Percentiles rank a stretch among this genome's conserved stretches.
Evolutionary conservation across 768 basidiomycete genomes (phyloP).

Genomic region (Rhodocollybia butyracea): DNA sequence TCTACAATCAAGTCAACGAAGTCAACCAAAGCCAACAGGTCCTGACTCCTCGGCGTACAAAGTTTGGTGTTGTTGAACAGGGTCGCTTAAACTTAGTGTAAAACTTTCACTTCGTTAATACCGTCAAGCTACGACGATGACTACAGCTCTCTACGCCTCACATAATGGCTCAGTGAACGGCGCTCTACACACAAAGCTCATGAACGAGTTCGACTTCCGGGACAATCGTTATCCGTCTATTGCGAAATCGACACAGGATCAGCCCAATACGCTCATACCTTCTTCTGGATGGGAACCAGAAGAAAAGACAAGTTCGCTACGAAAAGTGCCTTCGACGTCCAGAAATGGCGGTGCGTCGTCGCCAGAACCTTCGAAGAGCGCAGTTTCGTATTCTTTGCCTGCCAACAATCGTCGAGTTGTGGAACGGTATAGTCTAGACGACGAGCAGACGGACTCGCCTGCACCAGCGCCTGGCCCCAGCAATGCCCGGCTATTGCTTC

Average conservation of each 20-base stretch:
- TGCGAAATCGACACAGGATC: conserved; percentile 9
- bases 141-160: conserved; percentile 46
- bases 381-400: conserved; percentile 44
- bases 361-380: conserved; percentile 35
- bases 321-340: neutral
- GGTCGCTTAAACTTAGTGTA: conserved; percentile 4
- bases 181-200: conserved; percentile 35
- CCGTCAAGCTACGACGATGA: conserved; percentile 31
- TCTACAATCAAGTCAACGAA: too few species aligned
- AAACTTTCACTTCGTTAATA: neutral
- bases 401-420: conserved; percentile 42
- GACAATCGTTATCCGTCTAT: conserved; percentile 51
- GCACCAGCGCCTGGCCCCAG: conserved; percentile 25
- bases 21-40: too few species aligned
- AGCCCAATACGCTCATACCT: conserved; percentile 9
- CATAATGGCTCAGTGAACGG: conserved; percentile 29
- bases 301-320: neutral
- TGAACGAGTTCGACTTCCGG: conserved; percentile 59
- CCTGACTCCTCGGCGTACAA: too few species aligned
- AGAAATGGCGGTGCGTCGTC: conserved; percentile 22
- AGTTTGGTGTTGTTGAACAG: conserved; percentile 4
- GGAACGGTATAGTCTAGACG: conserved; percentile 53
- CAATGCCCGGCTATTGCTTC: conserved; percentile 35
- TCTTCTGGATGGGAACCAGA: conserved; percentile 8
- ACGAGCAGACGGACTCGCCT: too few species aligned